Evolutionary conservation across 2,329 filamentous ascomycete genomes (phyloP).

Genomic region (Westerdykella sp.): DNA sequence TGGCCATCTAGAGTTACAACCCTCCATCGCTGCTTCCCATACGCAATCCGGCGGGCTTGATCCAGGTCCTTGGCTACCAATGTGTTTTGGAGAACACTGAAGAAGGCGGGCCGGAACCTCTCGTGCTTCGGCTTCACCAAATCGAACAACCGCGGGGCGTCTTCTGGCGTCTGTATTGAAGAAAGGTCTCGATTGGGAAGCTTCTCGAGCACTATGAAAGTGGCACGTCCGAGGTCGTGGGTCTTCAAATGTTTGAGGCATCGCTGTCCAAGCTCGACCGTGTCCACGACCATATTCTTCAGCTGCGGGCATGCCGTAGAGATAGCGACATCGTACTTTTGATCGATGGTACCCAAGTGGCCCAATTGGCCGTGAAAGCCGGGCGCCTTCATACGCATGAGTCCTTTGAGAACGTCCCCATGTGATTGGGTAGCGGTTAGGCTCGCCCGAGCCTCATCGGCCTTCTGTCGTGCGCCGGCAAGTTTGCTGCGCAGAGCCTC

Average conservation of each 20-base stretch:
- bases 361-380: slow-evolving; percentile 94
- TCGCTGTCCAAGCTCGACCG: slow-evolving; percentile 91
- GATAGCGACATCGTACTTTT: slow-evolving; percentile 94
- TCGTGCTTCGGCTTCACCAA: slow-evolving; percentile 84
- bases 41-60: slow-evolving; percentile 96
- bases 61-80: slow-evolving; percentile 85
- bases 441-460: slow-evolving; percentile 88
- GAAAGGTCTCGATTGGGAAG: slow-evolving; percentile 72
- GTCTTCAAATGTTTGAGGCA: slow-evolving; percentile 97
- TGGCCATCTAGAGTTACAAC: slow-evolving; percentile 94
- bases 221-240: slow-evolving; percentile 92
- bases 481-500: slow-evolving; percentile 77
- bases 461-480: slow-evolving; percentile 86
- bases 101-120: slow-evolving; percentile 84
- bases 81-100: slow-evolving; percentile 90
- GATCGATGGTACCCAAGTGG: slow-evolving; percentile 87
- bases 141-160: slow-evolving; percentile 88
- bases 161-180: slow-evolving; percentile 79
- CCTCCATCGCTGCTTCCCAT: slow-evolving; percentile 87
- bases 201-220: slow-evolving; percentile 94
- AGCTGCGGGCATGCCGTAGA: slow-evolving; percentile 89
- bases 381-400: slow-evolving; percentile 93
- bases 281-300: slow-evolving; percentile 95
- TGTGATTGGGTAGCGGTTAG: slow-evolving; percentile 86
- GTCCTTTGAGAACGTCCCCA: slow-evolving; percentile 80